Percentiles rank a stretch among this genome's conserved stretches.
Conservation (phyloP, 257 asterid species). For the Henckelia pumila region DNA sequence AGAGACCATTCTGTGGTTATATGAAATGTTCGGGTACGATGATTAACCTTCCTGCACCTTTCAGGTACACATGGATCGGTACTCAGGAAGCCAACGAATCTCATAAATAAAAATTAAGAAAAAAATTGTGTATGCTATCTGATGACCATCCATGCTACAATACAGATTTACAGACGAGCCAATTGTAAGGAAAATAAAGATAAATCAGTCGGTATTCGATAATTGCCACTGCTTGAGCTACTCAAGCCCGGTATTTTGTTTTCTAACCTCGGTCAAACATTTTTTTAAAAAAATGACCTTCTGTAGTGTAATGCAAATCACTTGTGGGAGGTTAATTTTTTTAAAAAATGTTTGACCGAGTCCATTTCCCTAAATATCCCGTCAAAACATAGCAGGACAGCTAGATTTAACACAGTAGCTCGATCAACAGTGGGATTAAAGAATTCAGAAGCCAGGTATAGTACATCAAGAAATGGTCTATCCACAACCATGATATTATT, state of each 20-base stretch:
- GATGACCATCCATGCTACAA: not conserved
- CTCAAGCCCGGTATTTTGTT: too few relatives aligned
- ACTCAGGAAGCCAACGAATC: not conserved
- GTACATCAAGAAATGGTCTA: not conserved
- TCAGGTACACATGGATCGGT: not conserved
- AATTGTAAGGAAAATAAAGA: too few relatives aligned
- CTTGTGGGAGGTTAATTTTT: too few relatives aligned
- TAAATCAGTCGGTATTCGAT: too few relatives aligned
- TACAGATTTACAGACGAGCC: not conserved
- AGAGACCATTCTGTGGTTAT: not conserved
- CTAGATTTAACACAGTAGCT: not conserved
- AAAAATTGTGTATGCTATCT: not conserved
- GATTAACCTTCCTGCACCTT: not conserved
- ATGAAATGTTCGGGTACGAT: not conserved
- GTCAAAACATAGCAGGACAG: not conserved
- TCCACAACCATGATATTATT: not conserved
- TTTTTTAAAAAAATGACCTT: too few relatives aligned
- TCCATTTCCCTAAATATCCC: too few relatives aligned
- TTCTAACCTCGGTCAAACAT: too few relatives aligned
- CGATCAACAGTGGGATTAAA: constrained; percentile 1
- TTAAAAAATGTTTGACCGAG: too few relatives aligned
- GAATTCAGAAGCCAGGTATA: not conserved
- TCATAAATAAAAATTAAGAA: not conserved
- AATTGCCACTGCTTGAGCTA: not conserved
- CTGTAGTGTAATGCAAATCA: too few relatives aligned